phyloP scores from a whole-genome alignment of 331 rosid species.

The Acacia pycnantha region DNA sequence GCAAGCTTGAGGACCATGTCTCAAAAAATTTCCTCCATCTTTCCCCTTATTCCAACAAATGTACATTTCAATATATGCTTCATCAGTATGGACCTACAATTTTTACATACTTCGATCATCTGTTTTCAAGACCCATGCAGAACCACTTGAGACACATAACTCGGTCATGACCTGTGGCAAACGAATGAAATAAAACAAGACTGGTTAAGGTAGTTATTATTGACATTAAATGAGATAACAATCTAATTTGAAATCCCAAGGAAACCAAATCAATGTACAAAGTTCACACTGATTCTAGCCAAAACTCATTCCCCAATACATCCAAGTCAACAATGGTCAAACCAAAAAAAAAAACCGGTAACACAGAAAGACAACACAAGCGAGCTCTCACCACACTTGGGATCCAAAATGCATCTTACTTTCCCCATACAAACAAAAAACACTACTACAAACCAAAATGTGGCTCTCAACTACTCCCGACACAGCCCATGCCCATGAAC shows the following conservation, averaged over 20 bases:
- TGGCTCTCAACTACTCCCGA: not conserved
- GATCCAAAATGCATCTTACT: not conserved
- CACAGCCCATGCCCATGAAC: not conserved
- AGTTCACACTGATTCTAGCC: not conserved
- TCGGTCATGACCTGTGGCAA: slow-evolving; percentile 73
- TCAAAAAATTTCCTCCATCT: not conserved
- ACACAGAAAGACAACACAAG: not conserved
- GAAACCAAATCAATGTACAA: not conserved
- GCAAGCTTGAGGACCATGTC: not conserved
- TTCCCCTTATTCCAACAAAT: not conserved
- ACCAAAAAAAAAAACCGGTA: not conserved
- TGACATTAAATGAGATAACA: not conserved
- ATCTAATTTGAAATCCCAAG: not conserved
- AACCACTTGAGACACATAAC: slow-evolving; percentile 64
- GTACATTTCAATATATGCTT: not conserved
- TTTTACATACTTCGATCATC: slow-evolving; percentile 46
- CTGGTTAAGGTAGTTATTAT: not conserved
- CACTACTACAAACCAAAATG: not conserved
- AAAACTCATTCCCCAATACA: not conserved
- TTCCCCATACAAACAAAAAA: not conserved
- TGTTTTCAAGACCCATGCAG: slow-evolving; percentile 68
- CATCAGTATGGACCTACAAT: slow-evolving; percentile 12
- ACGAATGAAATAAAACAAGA: not conserved
- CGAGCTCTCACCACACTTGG: not conserved
- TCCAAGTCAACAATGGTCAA: not conserved